Conservation (phyloP, 1,284 basidiomycete genomes). For the Cronartium quercuum region DNA sequence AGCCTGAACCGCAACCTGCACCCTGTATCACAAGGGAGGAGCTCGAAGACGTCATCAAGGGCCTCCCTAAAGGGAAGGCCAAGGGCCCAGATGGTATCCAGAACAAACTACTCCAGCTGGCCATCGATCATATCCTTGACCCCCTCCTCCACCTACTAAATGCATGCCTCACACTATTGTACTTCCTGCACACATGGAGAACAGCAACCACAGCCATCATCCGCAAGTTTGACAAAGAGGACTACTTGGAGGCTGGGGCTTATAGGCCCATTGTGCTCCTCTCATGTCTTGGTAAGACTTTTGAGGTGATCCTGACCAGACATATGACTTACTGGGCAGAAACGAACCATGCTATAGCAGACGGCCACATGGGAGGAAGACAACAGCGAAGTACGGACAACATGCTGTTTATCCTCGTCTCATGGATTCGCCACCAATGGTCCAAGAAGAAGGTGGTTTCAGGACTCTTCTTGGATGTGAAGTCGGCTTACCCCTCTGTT, state of each 20-base stretch:
- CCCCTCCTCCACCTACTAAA: not conserved
- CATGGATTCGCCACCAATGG: not conserved
- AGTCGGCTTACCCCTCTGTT: conserved; percentile 19
- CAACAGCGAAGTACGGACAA: not conserved
- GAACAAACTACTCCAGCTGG: not conserved
- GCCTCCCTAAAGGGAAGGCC: not conserved
- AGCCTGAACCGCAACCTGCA: not conserved
- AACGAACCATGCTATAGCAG: not conserved
- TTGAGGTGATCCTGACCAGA: not conserved
- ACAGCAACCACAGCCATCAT: conserved; percentile 4
- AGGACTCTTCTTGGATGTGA: conserved; percentile 15
- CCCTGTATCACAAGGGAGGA: not conserved
- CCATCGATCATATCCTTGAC: no score
- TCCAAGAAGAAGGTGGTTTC: not conserved
- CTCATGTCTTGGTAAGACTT: not conserved
- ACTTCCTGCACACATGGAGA: conserved; percentile 2
- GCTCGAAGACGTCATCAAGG: not conserved
- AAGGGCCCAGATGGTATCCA: not conserved
- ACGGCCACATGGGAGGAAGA: not conserved
- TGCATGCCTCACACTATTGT: not conserved
- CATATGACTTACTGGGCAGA: not conserved
- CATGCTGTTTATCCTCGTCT: not conserved
- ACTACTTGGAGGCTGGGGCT: not conserved
- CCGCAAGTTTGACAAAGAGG: not conserved
- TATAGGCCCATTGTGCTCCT: conserved; percentile 3